Base-by-base conservation (phyloP, 2,329 filamentous ascomycete genomes). In the Fusarium phyllophilum region DNA sequence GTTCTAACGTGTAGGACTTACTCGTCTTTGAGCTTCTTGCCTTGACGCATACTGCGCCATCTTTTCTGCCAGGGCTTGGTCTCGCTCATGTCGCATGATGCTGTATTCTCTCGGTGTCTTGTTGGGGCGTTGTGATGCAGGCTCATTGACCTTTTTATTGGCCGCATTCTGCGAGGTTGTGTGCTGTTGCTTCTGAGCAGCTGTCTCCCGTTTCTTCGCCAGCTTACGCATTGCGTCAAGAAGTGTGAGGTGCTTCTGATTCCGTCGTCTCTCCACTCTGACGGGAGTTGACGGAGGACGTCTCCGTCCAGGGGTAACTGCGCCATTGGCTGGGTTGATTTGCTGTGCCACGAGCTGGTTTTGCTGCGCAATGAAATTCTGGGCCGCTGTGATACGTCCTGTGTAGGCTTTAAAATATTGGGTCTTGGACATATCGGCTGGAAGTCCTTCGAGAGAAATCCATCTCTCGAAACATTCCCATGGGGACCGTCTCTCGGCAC, bases 381-480 rank as follows among this genome's bases (percentile, higher is more conserved):
- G 89, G 2, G 89, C 90, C 14, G 85, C 82, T 62, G 91, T 89
- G 34, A 92, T 90, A 34, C 90, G 84, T 15, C 83, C 84, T 73
- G 89, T 90, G 79, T 91, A 92, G 3, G 89, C 84, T 78, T 95
- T 94, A 87, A 98, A 99, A 81, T 98, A 99, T 49, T 95, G 93
- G 1, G 94, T 97, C 84, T 97, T 97, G 24, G 93, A 92, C 92
- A 98, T 97, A 74, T 99, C 96, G 17, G 92, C 90, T 9, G 96
- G 96, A 42, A 98, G 86, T 3, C 95, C 95, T 83, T 98, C 96
- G 18, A 98, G 85, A 75, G 93, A 92, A 62, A 98, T 93, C 96
- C 96, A 99, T 48, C 96, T 90, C 83, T 99, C 96, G 78, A 99
- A 99, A 80, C 96, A 99, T 84, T 99, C 96, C 96, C 96, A 99